A percentile compares a stretch with the other conserved stretches of the same genome.
phyloP scores from a whole-genome alignment of 2,329 filamentous ascomycete genomes.

The Fusarium siculi region DNA sequence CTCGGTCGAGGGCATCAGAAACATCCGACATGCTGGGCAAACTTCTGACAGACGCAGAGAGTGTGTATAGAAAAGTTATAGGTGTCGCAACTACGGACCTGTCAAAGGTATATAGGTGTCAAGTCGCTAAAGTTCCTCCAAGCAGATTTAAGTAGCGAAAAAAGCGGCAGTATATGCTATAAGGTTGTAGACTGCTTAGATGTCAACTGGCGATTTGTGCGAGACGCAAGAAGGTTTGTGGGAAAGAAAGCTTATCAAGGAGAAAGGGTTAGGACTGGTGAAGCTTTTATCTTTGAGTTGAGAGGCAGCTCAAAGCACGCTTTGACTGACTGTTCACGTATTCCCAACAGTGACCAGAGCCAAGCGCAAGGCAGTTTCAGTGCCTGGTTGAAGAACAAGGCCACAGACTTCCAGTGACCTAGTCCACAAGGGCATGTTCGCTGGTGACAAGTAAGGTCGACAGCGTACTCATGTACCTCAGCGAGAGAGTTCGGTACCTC shows the following conservation, averaged over 20 bases:
- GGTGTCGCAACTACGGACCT: not conserved
- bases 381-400: not conserved
- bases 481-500: not conserved
- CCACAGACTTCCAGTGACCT: not conserved
- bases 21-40: not conserved
- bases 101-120: not conserved
- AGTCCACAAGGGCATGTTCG: not conserved
- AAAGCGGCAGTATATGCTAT: not conserved
- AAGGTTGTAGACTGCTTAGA: not conserved
- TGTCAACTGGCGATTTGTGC: not conserved
- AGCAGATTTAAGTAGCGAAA: not conserved
- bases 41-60: not conserved
- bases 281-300: not conserved
- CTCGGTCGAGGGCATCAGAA: slow-evolving; percentile 8
- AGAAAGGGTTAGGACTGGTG: not conserved
- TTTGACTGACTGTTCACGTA: not conserved
- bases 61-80: too few relatives aligned
- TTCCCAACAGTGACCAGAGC: not conserved
- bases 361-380: not conserved
- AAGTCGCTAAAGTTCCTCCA: not conserved
- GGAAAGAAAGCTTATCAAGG: not conserved
- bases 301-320: not conserved
- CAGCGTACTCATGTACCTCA: not conserved
- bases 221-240: not conserved
- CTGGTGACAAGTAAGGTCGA: not conserved